A percentile compares a stretch with the other conserved stretches of the same genome.
phyloP scores from a whole-genome alignment of 768 basidiomycete genomes.

The Amanita exitialis region DNA sequence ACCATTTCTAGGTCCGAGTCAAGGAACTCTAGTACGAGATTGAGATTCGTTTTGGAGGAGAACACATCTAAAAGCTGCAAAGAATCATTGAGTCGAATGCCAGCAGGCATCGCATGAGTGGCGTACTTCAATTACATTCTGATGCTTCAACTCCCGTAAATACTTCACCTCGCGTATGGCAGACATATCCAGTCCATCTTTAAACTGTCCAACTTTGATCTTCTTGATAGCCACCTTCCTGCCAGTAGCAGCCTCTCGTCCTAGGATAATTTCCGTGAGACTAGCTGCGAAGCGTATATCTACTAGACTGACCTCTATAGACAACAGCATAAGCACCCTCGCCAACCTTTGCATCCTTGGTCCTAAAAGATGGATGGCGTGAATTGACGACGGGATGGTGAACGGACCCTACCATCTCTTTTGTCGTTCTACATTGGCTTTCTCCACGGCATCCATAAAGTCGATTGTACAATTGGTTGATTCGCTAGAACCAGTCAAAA shows the following conservation, averaged over 20 bases:
- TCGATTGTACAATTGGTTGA: background rate
- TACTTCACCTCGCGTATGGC: conserved; percentile 98
- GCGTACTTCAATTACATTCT: conserved; percentile 86
- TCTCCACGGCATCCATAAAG: conserved; percentile 75
- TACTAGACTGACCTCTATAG: conserved; percentile 63
- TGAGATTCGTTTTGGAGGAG: conserved; percentile 92
- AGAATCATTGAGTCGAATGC: background rate
- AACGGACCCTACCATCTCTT: conserved; percentile 42
- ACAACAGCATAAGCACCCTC: conserved; percentile 96
- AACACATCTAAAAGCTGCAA: conserved; percentile 89
- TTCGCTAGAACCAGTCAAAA: background rate
- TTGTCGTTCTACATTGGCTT: conserved; percentile 64
- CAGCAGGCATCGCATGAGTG: background rate
- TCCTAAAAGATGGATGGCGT: conserved; percentile 30
- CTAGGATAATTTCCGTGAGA: conserved; percentile 24
- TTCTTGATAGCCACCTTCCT: conserved; percentile 97
- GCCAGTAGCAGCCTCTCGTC: conserved; percentile 62
- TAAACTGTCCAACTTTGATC: conserved; percentile 93
- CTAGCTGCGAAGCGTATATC: background rate
- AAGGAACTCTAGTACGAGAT: conserved; percentile 93
- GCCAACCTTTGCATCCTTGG: conserved; percentile 74
- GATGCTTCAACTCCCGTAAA: conserved; percentile 86
- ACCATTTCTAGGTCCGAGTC: conserved; percentile 95
- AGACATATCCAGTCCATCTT: conserved; percentile 98
- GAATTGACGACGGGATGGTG: background rate